These are phyloP conservation scores for Maudiozyma humilis DNA, from an alignment of 1,139 yeast species.

Conservation along the genomic window DNA sequence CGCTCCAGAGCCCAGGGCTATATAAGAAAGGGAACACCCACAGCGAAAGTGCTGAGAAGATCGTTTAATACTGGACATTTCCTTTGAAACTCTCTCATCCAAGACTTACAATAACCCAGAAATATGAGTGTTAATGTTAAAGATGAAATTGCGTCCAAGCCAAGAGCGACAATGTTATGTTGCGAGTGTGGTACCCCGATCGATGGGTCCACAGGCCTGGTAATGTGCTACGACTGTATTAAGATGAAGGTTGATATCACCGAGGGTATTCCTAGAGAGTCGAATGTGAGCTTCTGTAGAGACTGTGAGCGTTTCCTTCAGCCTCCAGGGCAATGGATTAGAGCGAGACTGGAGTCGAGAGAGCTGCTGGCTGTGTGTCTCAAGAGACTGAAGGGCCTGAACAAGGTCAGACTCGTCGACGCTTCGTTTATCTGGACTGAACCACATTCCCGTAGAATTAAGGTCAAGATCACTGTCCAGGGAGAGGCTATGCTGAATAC, in stretches of 20 bases:
- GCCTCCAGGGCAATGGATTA: conserved; percentile 91
- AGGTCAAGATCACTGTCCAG: conserved; percentile 85
- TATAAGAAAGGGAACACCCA: background rate
- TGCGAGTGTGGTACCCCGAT: conserved; percentile 98
- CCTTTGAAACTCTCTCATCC: too few species aligned
- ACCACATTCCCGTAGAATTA: conserved; percentile 93
- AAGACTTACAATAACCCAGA: background rate
- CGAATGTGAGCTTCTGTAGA: conserved; percentile 85
- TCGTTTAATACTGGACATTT: too few species aligned
- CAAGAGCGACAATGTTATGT: conserved; percentile 70
- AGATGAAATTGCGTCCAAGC: conserved; percentile 3
- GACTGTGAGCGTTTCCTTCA: conserved; percentile 93
- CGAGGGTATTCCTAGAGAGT: conserved; percentile 91
- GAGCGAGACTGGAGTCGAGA: conserved; percentile 84
- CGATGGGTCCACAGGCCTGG: conserved; percentile 89
- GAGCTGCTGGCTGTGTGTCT: conserved; percentile 85
- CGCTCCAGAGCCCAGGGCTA: background rate
- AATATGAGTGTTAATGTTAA: conserved; percentile 4
- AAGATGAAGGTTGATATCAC: conserved; percentile 89
- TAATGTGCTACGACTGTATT: conserved; percentile 96
- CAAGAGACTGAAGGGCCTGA: conserved; percentile 78
- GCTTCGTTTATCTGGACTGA: conserved; percentile 98
- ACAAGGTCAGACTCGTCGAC: conserved; percentile 80
- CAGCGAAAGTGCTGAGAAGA: background rate
- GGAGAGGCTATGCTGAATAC: conserved; percentile 93